Conservation (phyloP, 1,284 basidiomycete species). For the Sporisorium graminicola region DNA sequence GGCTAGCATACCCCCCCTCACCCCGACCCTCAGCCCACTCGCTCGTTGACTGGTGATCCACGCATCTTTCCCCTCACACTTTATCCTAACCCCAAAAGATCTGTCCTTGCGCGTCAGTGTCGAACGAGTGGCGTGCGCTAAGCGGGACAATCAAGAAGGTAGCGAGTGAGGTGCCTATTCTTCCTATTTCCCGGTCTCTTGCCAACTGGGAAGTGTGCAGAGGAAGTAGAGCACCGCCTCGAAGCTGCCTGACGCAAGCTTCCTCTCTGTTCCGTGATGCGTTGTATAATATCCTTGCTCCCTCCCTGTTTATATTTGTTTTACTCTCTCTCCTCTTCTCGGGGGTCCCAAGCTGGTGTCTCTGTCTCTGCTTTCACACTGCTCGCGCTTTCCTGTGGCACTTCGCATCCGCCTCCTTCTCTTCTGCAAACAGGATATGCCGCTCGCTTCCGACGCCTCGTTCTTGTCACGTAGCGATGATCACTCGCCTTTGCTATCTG, state of each 20-base stretch:
- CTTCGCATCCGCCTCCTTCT: conserved; percentile 4
- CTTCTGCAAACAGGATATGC: background rate
- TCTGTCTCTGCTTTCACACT: background rate
- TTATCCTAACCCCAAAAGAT: conserved; percentile 21
- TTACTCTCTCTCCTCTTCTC: background rate
- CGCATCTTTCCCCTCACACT: background rate
- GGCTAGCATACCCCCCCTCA: conserved; percentile 1
- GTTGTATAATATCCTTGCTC: conserved; percentile 38
- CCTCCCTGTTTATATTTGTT: conserved; percentile 2
- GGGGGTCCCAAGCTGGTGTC: conserved; percentile 20
- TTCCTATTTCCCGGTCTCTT: background rate
- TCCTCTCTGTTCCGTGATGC: conserved; percentile 23
- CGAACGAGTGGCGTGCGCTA: conserved; percentile 1
- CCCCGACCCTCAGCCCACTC: background rate
- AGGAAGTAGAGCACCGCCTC: background rate
- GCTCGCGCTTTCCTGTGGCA: background rate
- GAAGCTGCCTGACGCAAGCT: background rate
- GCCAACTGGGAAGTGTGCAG: conserved; percentile 1
- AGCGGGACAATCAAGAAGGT: conserved; percentile 4
- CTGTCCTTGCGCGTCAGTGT: conserved; percentile 9
- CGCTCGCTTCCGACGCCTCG: background rate
- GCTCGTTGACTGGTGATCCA: background rate
- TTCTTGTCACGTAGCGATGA: conserved; percentile 1
- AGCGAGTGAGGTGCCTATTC: conserved; percentile 2
- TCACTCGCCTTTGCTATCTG: background rate